Base-by-base conservation (phyloP, 768 basidiomycete genomes). In the Amanita pseudoporphyria region DNA sequence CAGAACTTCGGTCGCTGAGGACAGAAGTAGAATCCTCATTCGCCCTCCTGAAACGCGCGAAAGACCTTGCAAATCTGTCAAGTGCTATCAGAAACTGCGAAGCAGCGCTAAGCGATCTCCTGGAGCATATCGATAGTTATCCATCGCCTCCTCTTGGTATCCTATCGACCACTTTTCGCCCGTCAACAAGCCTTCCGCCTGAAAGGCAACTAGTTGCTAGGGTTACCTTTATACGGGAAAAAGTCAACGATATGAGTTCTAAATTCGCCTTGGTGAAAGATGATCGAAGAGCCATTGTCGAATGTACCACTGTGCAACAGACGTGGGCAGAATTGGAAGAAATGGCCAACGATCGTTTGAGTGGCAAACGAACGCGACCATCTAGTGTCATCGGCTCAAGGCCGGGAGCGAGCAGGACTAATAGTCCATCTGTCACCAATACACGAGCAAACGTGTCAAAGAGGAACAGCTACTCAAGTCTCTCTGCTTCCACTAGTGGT, bases 111-210 rank as follows among this genome's bases (percentile, higher is more conserved):
- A 93, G 90, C 57, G 87, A 92, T 62, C 70, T 93, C 4, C 68
- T 94, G 40, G 87, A 91, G 58, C 87, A 91, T 58, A 72, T 91
- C 47, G 90, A 94, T 61, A 88, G 84, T 57, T 91, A 81, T 59
- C 89, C 90, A 7, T 73, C 77, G 2, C 61, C 69, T 28, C 82
- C 82, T 4, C 60, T 69, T 22, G 71, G 74, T 4, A 64, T 73
- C 2, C 60, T 82, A 28, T 70, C 77, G 3, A 79, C 80, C 19
- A 64, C 70, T 13, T 78, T 79, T 54, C 52, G 65, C 51, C 68
- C 70, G 30, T 62, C 68, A 10, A 53, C 61, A 6, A 61, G 66
- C 19, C 55, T 72, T 3, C 64, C 78, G 6, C 81, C 89, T 0
- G 79, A 84, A 51, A 82, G 83, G 36, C 86, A 90, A 57, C 65